phyloP scores from a whole-genome alignment of 2,329 filamentous ascomycete species.

The Geosmithia flava region DNA sequence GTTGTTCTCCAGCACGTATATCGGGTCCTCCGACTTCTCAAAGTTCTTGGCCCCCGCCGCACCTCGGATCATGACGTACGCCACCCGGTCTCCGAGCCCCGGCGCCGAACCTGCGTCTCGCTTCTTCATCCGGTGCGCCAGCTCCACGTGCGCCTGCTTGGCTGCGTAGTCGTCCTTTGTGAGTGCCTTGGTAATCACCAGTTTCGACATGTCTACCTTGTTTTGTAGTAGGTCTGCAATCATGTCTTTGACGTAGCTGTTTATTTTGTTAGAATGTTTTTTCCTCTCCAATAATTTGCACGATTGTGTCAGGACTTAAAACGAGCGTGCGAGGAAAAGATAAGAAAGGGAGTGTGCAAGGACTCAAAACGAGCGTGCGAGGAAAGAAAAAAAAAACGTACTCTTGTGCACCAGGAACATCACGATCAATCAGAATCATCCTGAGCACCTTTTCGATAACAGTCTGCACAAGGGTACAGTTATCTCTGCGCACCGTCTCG shows the following conservation, averaged over 20 bases:
- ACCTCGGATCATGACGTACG: constrained; percentile 95
- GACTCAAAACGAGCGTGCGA: too few relatives aligned
- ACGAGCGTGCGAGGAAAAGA: too few relatives aligned
- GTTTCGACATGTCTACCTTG: constrained; percentile 97
- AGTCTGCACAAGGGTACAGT: constrained; percentile 88
- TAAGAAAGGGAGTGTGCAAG: too few relatives aligned
- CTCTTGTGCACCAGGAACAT: constrained; percentile 85
- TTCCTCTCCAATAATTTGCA: too few relatives aligned
- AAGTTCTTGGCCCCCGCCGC: constrained; percentile 85
- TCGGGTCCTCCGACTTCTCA: constrained; percentile 92
- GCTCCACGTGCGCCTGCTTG: constrained; percentile 92
- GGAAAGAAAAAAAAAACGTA: constrained; percentile 35
- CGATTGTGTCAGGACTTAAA: too few relatives aligned
- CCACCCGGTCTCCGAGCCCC: constrained; percentile 85
- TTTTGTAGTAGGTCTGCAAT: constrained; percentile 94
- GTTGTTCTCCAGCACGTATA: constrained; percentile 95
- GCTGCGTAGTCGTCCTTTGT: constrained; percentile 81
- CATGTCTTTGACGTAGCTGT: constrained; percentile 86
- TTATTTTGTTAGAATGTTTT: constrained; percentile 20
- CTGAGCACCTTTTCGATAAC: constrained; percentile 94
- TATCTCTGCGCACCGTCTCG: constrained; percentile 93
- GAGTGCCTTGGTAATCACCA: constrained; percentile 96
- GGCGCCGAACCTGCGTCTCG: constrained; percentile 91
- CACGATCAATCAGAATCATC: constrained; percentile 90
- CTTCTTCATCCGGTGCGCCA: constrained; percentile 93